Evolutionary conservation across 805 yeast species (phyloP), one percentile per base, ranked within the genome.

Genomic region (Yarrowia sp.): DNA sequence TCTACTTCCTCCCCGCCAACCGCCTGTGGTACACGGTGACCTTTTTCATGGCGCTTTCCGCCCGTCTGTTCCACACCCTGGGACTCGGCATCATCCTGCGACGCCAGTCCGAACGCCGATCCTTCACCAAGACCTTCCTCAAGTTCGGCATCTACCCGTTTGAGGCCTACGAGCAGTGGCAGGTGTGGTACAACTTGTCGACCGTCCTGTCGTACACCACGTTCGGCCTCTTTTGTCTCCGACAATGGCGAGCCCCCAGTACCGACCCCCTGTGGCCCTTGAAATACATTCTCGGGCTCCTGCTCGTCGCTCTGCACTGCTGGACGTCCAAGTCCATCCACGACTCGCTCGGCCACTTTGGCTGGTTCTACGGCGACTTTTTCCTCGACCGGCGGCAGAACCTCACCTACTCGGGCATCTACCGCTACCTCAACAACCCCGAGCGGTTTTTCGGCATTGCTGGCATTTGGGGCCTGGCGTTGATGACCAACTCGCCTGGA

Each of bases 281-380:
- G 70, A 77, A 89, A 69, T 72, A 84, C n/a, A 87, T 89, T 67
- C 74, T 88, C 58, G 94, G 94, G 11, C 70, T 78, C 0, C 76
- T 86, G 70, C 79, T 89, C 43, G 79, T 88, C 15, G 72, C 82
- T 8, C 80, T 90, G 38, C 96, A 90, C 73, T 75, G 83, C 16
- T 87, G 91, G 89, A 88, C 91, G 43, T 86, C 89, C 72, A 73
- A 82, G 32, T 89, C 91, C 40, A 89, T 90, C 45, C 83, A 87
- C 71, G 85, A 85, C 53, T 86, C 90, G 63, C 86, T 90, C 72
- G 94, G 94, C 1, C 89, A 89, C 70, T 89, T 88, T 77, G 95
- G 96, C n/a, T 90, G 95, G 95, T 90, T 90, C 74, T 90, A 88
- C 76, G 96, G 97, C 69, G 97, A 90, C 77, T 90, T 90, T 78